Base-by-base conservation (phyloP, 768 basidiomycete genomes). In the Grammothele lineata region DNA sequence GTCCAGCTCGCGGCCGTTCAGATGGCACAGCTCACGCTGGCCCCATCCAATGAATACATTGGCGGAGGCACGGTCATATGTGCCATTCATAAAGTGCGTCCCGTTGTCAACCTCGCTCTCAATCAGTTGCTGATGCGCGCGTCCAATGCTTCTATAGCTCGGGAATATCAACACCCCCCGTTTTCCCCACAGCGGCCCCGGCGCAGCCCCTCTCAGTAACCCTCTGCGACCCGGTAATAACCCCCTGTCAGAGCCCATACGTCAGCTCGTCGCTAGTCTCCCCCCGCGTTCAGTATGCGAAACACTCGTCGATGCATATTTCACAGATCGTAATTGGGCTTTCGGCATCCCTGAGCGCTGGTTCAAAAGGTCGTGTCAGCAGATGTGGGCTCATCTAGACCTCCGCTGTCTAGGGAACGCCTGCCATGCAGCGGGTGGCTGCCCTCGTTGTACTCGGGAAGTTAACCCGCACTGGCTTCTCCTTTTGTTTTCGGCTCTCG, bases 381-480 rank as follows among this genome's bases (percentile, higher is more conserved):
- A 67, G 40, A 78, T 77, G 76, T 77, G 73, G 75, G 59, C 50
- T n/a, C 63, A 64, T 26, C 45, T 77, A 18, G 65, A 68, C 32
- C 17, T 48, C 19, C 58, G 56, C 36, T 55, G 46, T n/a, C 48
- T 47, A 0, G 54, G 50, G 23, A 15, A 14, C 12, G 27, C 45
- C 8, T 62, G 60, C 43, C 61, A 66, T 39, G 56, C 59, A 19
- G 55, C 40, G 6, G 62, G 60, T 47, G 52, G 48, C 5, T 62
- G 60, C 43, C 18, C 52, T 0, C 53, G 50, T 15, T 62, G 60
- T 47, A 48, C 41, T 2, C 58, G 68, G 18, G 67, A 71, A 40
- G 64, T 77, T 56, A 78, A 77, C 51, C 65, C 72, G 15, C 69
- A 77, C 56, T 79, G 75, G 75, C 58, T 79, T 14, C 68, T 65